phyloP scores from a whole-genome alignment of 2,329 filamentous ascomycete species.

The Neonectria sp. region DNA sequence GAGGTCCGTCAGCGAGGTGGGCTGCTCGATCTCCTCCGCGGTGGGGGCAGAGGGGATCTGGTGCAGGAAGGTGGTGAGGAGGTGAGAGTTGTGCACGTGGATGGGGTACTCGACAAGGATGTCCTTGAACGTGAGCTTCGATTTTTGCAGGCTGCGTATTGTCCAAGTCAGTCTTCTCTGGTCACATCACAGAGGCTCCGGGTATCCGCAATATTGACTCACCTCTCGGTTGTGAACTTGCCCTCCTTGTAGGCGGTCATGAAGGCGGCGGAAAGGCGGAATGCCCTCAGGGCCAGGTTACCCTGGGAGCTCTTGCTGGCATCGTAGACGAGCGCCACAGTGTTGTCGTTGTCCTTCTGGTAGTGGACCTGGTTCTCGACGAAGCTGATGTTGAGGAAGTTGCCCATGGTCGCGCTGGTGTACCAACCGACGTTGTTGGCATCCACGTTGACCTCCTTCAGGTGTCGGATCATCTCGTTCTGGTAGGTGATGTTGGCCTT shows the following conservation, averaged over 20 bases:
- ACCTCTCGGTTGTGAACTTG: conserved; percentile 98
- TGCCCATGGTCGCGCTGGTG: conserved; percentile 98
- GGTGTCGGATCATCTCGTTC: conserved; percentile 95
- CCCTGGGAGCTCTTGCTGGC: conserved; percentile 96
- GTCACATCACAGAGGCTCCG: not conserved
- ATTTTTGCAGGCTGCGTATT: conserved; percentile 85
- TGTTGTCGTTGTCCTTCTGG: conserved; percentile 94
- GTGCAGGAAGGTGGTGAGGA: conserved; percentile 95
- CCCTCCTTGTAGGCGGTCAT: conserved; percentile 95
- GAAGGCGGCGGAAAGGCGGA: conserved; percentile 89
- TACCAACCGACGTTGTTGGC: conserved; percentile 99
- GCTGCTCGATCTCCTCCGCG: conserved; percentile 79
- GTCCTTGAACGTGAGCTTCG: conserved; percentile 92
- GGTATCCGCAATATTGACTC: conserved; percentile 52
- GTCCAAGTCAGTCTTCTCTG: conserved; percentile 34
- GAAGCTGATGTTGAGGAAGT: conserved; percentile 94
- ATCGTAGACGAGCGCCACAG: conserved; percentile 93
- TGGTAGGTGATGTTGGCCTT: conserved; percentile 93
- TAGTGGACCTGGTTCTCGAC: conserved; percentile 99
- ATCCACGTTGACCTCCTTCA: conserved; percentile 98
- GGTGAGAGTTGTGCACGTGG: conserved; percentile 94
- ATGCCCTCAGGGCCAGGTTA: conserved; percentile 89
- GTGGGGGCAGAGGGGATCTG: conserved; percentile 81
- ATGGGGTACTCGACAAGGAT: conserved; percentile 93
- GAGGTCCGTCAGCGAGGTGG: conserved; percentile 84